phyloP scores from a whole-genome alignment of 805 yeast genomes.

The Starmerella roubikii region DNA sequence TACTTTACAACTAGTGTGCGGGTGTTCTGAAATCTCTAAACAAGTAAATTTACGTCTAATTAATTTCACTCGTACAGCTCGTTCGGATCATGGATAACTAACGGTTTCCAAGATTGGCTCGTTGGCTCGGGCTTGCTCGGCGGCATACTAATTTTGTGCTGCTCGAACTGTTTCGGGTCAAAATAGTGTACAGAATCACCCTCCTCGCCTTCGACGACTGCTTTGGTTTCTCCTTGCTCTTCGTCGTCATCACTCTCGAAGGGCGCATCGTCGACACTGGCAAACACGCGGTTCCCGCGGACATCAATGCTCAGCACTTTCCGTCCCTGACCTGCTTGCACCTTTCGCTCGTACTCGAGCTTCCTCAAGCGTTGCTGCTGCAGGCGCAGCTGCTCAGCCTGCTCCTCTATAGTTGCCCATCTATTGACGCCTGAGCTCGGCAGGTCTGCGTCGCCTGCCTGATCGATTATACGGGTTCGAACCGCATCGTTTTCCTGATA shows the following conservation, averaged over 20 bases:
- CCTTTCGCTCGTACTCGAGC: slow-evolving; percentile 43
- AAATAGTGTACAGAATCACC: neutral
- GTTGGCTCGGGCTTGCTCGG: too few species aligned
- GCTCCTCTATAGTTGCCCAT: slow-evolving; percentile 77
- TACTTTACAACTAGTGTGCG: too few species aligned
- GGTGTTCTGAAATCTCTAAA: too few species aligned
- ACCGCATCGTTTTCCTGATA: slow-evolving; percentile 82
- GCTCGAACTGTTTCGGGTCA: neutral
- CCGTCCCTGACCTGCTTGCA: slow-evolving; percentile 59
- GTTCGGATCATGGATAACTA: neutral
- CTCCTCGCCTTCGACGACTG: neutral
- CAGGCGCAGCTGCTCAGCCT: slow-evolving; percentile 72
- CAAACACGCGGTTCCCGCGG: slow-evolving; percentile 61
- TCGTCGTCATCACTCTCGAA: slow-evolving; percentile 6
- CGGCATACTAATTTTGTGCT: too few species aligned
- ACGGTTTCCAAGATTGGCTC: too few species aligned
- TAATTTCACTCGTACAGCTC: too few species aligned
- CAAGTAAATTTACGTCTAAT: too few species aligned
- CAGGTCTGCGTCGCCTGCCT: slow-evolving; percentile 75
- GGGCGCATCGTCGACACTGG: slow-evolving; percentile 36
- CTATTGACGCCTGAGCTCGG: slow-evolving; percentile 41
- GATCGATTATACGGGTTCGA: slow-evolving; percentile 83
- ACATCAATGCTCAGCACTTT: slow-evolving; percentile 66
- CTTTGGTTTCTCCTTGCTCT: neutral
- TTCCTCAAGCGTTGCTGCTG: slow-evolving; percentile 67